A percentile compares a stretch with the other conserved stretches of the same genome.
Conservation (phyloP, 2,329 filamentous ascomycete species). For the Cladosporium halotolerans region DNA sequence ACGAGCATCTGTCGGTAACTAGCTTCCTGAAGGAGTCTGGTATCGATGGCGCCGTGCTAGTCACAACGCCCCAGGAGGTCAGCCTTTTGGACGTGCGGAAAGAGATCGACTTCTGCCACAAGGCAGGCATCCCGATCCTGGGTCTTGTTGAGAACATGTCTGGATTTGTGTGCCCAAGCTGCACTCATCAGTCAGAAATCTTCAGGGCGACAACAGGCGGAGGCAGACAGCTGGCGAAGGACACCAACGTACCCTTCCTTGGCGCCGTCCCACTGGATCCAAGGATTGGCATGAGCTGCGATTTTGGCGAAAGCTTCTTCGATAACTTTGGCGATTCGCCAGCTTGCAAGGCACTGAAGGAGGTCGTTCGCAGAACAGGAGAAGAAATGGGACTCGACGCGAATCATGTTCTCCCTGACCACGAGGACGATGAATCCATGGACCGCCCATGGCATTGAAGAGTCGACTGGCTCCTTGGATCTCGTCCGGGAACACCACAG, state of each 20-base stretch:
- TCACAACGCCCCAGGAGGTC: constrained; percentile 94
- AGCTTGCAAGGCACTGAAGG: constrained; percentile 73
- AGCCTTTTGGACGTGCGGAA: constrained; percentile 87
- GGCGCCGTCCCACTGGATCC: constrained; percentile 89
- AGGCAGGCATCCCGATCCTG: constrained; percentile 81
- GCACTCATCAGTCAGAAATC: constrained; percentile 72
- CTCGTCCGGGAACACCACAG: too few species aligned
- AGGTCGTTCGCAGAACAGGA: constrained; percentile 66
- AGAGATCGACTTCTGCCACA: constrained; percentile 95
- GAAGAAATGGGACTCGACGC: constrained; percentile 28
- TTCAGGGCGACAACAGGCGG: constrained; percentile 90
- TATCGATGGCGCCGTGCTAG: constrained; percentile 86
- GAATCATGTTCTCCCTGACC: constrained; percentile 22
- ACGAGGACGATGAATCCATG: constrained; percentile 6
- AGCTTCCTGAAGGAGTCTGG: constrained; percentile 84
- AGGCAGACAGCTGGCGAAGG: constrained; percentile 69
- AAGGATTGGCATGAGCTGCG: constrained; percentile 89
- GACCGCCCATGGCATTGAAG: constrained; percentile 9
- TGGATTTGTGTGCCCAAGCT: constrained; percentile 92
- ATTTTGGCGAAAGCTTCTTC: constrained; percentile 96
- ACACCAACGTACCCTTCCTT: constrained; percentile 82
- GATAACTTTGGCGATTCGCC: constrained; percentile 91
- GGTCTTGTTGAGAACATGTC: constrained; percentile 98
- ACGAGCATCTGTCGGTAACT: constrained; percentile 93
- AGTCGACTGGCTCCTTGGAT: too few species aligned